These are phyloP conservation scores for Mentha longifolia DNA, from an alignment of 257 asterid genomes.

Conservation along the genomic window DNA sequence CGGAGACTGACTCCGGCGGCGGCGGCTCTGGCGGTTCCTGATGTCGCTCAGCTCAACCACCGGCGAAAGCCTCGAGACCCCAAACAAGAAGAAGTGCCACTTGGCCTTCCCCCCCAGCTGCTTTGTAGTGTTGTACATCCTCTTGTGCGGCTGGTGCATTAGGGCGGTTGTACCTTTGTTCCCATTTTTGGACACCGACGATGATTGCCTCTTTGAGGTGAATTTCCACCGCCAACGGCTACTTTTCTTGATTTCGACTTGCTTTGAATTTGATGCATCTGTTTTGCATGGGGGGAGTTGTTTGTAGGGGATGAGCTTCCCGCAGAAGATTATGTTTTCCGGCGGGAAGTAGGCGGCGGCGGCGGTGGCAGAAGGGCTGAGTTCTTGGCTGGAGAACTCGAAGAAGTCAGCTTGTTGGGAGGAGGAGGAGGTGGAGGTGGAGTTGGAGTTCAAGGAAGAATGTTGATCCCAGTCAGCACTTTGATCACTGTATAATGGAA, in stretches of 20 bases:
- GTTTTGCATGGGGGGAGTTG: conserved; percentile 23
- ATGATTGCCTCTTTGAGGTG: not conserved
- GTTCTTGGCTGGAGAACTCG: conserved; percentile 45
- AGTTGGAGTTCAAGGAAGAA: conserved; percentile 42
- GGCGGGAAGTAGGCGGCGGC: conserved; percentile 27
- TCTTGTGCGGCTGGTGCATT: conserved; percentile 16
- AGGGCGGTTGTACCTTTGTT: conserved; percentile 18
- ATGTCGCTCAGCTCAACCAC: conserved; percentile 56
- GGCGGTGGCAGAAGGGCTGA: conserved; percentile 13
- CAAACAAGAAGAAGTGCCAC: conserved; percentile 51
- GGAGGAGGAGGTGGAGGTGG: conserved; percentile 36
- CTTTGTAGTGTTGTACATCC: conserved; percentile 24
- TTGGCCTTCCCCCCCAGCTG: conserved; percentile 26
- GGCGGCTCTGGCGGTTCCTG: conserved; percentile 52
- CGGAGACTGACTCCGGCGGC: conserved; percentile 13
- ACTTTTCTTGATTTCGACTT: not conserved
- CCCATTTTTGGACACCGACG: conserved; percentile 7
- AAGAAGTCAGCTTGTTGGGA: conserved; percentile 36
- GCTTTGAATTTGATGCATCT: not conserved
- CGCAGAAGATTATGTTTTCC: conserved; percentile 61
- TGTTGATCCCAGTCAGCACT: conserved; percentile 41
- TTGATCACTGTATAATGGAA: conserved; percentile 45
- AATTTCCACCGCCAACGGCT: conserved; percentile 31
- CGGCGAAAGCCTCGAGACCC: conserved; percentile 45
- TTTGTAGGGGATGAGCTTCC: conserved; percentile 51